Evolutionary conservation across 2,329 filamentous ascomycete species (phyloP).

Genomic region (Microsporum ferrugineum): DNA sequence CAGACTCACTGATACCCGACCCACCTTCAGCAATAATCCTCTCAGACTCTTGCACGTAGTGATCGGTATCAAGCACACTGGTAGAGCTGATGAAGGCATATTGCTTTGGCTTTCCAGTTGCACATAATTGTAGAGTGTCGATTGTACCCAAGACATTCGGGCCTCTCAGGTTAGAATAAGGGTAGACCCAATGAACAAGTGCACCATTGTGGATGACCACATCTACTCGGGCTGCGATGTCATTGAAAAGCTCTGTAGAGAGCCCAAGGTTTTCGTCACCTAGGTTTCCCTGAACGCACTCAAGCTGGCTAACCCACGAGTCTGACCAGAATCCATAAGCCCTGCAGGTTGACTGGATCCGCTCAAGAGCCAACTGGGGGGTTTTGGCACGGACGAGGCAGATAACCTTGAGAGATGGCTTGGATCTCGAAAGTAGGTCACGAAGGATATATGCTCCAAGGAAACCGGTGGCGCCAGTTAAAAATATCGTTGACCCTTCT

Average conservation of each 20-base stretch:
- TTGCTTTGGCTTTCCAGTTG: conserved; percentile 63
- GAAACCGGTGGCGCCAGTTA: conserved; percentile 87
- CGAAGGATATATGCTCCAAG: conserved; percentile 68
- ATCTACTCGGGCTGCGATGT: conserved; percentile 55
- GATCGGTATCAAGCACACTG: conserved; percentile 65
- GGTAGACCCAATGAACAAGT: conserved; percentile 65
- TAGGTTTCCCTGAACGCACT: conserved; percentile 62
- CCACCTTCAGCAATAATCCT: conserved; percentile 50
- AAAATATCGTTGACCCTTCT: conserved; percentile 51
- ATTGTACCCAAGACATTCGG: conserved; percentile 75
- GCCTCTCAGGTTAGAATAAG: conserved; percentile 58
- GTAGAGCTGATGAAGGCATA: conserved; percentile 78
- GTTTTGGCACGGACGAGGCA: conserved; percentile 64
- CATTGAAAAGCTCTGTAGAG: conserved; percentile 53
- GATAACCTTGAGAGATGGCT: conserved; percentile 51
- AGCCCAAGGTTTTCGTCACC: conserved; percentile 62
- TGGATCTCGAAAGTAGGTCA: conserved; percentile 56
- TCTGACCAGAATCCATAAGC: conserved; percentile 72
- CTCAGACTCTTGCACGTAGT: conserved; percentile 66
- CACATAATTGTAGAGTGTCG: conserved; percentile 63
- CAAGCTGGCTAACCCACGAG: conserved; percentile 44
- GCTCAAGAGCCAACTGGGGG: conserved; percentile 47
- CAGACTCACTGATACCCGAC: conserved; percentile 57
- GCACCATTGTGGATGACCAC: conserved; percentile 75
- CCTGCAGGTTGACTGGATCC: conserved; percentile 55